These are phyloP conservation scores for Chlamydomonas urium DNA, from an alignment of 139 green algal genomes.

Conservation along the genomic window DNA sequence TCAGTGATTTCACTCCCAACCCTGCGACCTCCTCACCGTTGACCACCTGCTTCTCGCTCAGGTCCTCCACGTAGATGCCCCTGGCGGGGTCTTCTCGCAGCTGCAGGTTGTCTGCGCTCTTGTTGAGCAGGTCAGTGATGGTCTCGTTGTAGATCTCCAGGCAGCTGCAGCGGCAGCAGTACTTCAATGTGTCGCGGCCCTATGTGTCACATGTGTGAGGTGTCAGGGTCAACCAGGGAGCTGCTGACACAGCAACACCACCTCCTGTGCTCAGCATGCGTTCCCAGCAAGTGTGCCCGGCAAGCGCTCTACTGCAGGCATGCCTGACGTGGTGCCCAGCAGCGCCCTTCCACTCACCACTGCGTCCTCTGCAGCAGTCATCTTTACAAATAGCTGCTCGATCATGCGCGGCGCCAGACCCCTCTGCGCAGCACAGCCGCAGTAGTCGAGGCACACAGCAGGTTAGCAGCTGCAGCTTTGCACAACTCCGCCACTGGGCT, in stretches of 20 bases:
- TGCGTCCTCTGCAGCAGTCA: conserved; percentile 50
- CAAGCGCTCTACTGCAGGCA: no score
- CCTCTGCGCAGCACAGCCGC: conserved; percentile 28
- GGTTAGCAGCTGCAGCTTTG: neutral
- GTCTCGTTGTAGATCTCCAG: conserved; percentile 97
- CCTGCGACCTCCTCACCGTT: conserved; percentile 75
- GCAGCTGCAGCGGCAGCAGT: conserved; percentile 51
- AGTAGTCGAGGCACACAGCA: neutral
- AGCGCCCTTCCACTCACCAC: conserved; percentile 1
- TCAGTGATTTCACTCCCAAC: no score
- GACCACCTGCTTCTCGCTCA: conserved; percentile 62
- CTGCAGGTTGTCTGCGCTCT: conserved; percentile 42
- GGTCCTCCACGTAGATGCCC: conserved; percentile 81
- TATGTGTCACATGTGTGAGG: no score
- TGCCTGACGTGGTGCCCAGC: no score
- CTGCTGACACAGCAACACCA: no score
- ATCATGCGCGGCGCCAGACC: conserved; percentile 81
- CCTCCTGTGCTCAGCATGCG: no score
- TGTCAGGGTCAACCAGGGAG: no score
- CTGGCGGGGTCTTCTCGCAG: conserved; percentile 71
- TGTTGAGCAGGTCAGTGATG: conserved; percentile 78
- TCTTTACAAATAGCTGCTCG: conserved; percentile 75
- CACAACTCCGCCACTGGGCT: no score
- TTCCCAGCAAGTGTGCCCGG: no score
- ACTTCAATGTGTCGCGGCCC: conserved; percentile 13